Evolutionary conservation across 208 protist species (phyloP).

Genomic region (Novymonas esmeraldas): DNA sequence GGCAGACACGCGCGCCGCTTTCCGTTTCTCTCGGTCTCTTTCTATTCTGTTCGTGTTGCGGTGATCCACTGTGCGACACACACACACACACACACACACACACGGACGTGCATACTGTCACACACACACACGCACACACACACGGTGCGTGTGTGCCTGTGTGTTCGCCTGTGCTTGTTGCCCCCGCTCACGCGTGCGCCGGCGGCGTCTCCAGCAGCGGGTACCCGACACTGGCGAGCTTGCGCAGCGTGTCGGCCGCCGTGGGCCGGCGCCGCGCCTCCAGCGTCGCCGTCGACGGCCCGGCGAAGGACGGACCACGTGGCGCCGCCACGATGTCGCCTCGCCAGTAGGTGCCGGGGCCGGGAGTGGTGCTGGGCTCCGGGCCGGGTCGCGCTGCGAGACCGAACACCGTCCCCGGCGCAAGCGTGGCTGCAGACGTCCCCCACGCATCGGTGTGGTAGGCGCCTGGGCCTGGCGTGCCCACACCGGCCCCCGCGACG

Average conservation of each 20-base stretch:
- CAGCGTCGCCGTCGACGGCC: neutral
- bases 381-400: slow-evolving; percentile 13
- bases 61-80: neutral
- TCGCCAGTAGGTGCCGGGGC: slow-evolving; percentile 33
- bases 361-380: slow-evolving; percentile 21
- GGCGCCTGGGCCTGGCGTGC: slow-evolving; percentile 18
- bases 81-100: neutral
- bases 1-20: too few species aligned
- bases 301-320: neutral
- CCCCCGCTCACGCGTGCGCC: neutral
- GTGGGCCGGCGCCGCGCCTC: slow-evolving; percentile 8
- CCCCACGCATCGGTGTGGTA: slow-evolving; percentile 7
- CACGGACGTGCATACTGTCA: neutral
- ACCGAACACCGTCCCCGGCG: slow-evolving; percentile 10
- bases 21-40: too few species aligned
- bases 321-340: neutral
- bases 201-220: slow-evolving; percentile 6
- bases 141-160: neutral
- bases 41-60: too few species aligned
- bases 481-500: neutral
- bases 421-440: neutral
- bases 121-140: neutral
- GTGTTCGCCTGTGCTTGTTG: neutral
- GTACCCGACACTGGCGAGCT: slow-evolving; percentile 38
- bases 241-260: slow-evolving; percentile 31